Base-by-base conservation (phyloP, 371 early-diverging fungal species). In the Mucor velutinosus region DNA sequence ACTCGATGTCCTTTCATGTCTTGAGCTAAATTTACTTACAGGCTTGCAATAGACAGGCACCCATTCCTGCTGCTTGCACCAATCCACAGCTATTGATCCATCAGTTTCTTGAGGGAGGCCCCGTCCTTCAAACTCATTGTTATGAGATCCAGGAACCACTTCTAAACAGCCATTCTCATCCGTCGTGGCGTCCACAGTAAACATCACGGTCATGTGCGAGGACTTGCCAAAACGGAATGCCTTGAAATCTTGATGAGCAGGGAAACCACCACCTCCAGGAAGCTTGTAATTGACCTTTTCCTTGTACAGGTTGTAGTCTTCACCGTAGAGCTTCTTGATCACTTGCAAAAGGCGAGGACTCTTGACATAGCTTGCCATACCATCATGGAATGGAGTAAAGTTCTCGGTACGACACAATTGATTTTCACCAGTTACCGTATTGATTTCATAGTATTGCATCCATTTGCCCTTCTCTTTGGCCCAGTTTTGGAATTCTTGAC, bases 261-360 rank as follows among this genome's bases (percentile, higher is more conserved):
- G 76, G 58, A 86, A 84, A 7, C 69, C 87, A 57, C 83, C 83
- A 49, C 86, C 87, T 49, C 87, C 87, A 8, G 86, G 79, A 3
- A 86, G 69, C 73, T 87, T 87, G 58, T 84, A 85, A 43, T 87
- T 87, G 43, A 86, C 77, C 73, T 87, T 87, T 43, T 87, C 86
- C 69, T 87, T 87, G 69, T 86, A 87, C 47, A 87, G 59, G 7
- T 84, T 72, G 53, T 86, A 86, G 4, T 79, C 79, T 66, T 83
- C 82, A 62, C 78, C 82, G 25, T 77, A 73, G 23, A 86, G 74
- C 53, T 77, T 72, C 63, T 85, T 73, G 19, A 86, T 65, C 17
- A 83, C 70, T 15, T 76, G 65, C 62, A 79, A 72, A 3, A 85
- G 65, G 45, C 79, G 77, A 5, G 72, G 62, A 14, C 84, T 81